Conservation (phyloP, 2,329 filamentous ascomycete species). For the Cytospora paraplurivora region DNA sequence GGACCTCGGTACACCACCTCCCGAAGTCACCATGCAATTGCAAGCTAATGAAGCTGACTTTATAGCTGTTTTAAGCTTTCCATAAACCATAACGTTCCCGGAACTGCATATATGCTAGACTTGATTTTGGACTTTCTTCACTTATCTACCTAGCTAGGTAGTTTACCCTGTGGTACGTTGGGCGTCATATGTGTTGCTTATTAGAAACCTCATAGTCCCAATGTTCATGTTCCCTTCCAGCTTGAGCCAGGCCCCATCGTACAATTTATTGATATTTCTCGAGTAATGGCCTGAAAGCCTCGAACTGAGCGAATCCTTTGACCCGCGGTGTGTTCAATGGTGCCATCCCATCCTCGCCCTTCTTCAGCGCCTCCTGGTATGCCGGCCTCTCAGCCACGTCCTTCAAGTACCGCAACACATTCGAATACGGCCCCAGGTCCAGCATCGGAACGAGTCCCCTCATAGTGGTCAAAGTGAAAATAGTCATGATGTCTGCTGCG, state of each 20-base stretch:
- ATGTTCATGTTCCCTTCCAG: neutral
- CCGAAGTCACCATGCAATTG: too few relatives aligned
- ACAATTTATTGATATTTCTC: conserved; percentile 6
- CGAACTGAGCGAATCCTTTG: conserved; percentile 21
- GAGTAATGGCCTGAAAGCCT: conserved; percentile 1
- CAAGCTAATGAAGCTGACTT: too few relatives aligned
- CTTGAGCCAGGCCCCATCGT: neutral
- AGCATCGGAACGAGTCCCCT: conserved; percentile 50
- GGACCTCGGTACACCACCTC: too few relatives aligned
- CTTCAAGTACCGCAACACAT: conserved; percentile 49
- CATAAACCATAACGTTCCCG: too few relatives aligned
- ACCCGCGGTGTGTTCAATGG: conserved; percentile 27
- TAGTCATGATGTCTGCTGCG: conserved; percentile 65
- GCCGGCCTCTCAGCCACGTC: conserved; percentile 47
- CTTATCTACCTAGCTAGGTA: too few relatives aligned
- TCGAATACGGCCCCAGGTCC: conserved; percentile 44
- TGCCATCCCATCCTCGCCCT: conserved; percentile 51
- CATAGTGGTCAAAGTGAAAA: conserved; percentile 64
- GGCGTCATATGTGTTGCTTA: too few relatives aligned
- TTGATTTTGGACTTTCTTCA: too few relatives aligned
- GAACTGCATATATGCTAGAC: too few relatives aligned
- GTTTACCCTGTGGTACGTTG: too few relatives aligned
- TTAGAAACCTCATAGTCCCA: too few relatives aligned
- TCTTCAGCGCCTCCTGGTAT: conserved; percentile 51
- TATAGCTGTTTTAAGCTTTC: too few relatives aligned